Conservation (phyloP, 345 rosid genomes). For the Eucalyptus sideroxylon region DNA sequence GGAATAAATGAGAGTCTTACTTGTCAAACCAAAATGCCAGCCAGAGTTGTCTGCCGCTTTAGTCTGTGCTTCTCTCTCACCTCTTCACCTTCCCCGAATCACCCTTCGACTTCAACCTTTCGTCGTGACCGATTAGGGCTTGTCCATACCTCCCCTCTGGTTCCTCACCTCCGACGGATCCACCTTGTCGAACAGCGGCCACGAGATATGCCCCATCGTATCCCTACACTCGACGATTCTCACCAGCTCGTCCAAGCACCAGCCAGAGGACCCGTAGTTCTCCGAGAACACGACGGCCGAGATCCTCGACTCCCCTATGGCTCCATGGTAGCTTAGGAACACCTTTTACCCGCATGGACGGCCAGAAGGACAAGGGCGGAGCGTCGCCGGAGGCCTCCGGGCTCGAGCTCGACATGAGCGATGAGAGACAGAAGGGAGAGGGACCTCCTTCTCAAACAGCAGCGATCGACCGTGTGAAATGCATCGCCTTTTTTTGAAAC, state of each 20-base stretch:
- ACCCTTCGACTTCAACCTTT: not conserved
- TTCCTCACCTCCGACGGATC: slow-evolving; percentile 1
- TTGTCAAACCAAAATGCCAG: not conserved
- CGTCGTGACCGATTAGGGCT: not conserved
- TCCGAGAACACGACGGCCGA: not conserved
- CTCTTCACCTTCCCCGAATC: not conserved
- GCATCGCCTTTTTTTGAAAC: too few species aligned
- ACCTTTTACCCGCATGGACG: not conserved
- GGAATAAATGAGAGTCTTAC: not conserved
- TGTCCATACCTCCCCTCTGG: not conserved
- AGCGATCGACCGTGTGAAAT: too few species aligned
- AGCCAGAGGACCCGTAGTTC: slow-evolving; percentile 1
- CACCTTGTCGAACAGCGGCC: slow-evolving; percentile 6
- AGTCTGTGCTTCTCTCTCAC: slow-evolving; percentile 1
- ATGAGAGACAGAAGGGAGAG: too few species aligned
- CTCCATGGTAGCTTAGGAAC: slow-evolving; percentile 12
- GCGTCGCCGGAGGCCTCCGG: too few species aligned
- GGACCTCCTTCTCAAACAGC: too few species aligned
- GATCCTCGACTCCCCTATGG: not conserved
- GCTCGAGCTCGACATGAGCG: too few species aligned
- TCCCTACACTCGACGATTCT: slow-evolving; percentile 1
- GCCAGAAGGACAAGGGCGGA: not conserved
- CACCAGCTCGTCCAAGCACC: slow-evolving; percentile 11
- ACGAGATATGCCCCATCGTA: not conserved
- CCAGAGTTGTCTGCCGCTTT: not conserved